Evolutionary conservation across 225 moss, liverwort and hornwort genomes (phyloP), one percentile per base, ranked within the genome.

Genomic region (Physcomitrium patens): DNA sequence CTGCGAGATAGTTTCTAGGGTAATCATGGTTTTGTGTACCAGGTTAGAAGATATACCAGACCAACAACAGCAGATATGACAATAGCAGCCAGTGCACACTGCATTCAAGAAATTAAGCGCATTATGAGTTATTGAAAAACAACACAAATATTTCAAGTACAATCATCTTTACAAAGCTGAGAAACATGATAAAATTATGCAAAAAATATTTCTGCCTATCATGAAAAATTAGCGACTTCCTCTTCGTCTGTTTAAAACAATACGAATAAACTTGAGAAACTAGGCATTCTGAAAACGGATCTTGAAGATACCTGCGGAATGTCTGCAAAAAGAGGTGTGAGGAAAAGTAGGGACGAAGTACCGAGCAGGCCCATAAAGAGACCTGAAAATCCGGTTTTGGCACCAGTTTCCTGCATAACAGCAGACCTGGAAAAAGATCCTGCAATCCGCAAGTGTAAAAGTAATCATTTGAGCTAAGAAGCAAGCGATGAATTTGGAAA

Each of bases 381-480:
- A 52, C 93, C 95, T 55, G 83, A 83, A 41, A 99, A 63, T 62
- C 97, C 97, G 6, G 91, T 86, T 74, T 77, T 89, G 44, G 93
- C 93, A 72, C 91, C 97, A 75, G 93, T 89, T 63, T 99, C 97
- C 72, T 95, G 90, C 90, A 91, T 90, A 28, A 99, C 97, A 71
- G 97, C 97, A 60, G 97, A 99, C 78, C 97, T 89, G 58, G 97
- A 95, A 80, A 99, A 99, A 19, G 97, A 99, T 69, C 97, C 97
- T 83, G 89, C 87, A 42, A 63, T 68, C 50, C 31, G 16, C 45
- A 77, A 43, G 55, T 15, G 24, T 37, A 52, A 41, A 27, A 64
- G 58, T 65, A 44, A 76, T 63, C 60, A 10, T 69, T 68, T 44
- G 45, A 27, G 19, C 19, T 66, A 75, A 60, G 42, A 79, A 41